These are phyloP conservation scores for Hordeum marinum DNA, from an alignment of 176 grass and related monocot genomes.

Conservation along the genomic window DNA sequence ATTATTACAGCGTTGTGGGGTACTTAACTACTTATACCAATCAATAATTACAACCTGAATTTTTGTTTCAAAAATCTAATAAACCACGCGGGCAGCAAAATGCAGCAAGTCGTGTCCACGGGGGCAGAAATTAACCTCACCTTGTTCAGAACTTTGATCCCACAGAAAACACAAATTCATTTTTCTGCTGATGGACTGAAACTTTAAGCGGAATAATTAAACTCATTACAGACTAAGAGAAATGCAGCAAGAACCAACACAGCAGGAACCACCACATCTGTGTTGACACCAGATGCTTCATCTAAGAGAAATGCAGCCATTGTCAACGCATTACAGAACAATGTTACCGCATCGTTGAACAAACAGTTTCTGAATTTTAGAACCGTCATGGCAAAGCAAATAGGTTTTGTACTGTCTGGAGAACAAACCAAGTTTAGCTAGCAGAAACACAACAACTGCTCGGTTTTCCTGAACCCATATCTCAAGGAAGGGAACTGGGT, in stretches of 20 bases:
- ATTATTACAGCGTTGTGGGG: too few species aligned
- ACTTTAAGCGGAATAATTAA: not conserved
- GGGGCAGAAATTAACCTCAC: too few species aligned
- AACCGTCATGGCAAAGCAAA: not conserved
- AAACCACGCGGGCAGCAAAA: too few species aligned
- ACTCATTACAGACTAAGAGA: not conserved
- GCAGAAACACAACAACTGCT: not conserved
- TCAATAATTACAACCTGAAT: too few species aligned
- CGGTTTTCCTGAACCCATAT: not conserved
- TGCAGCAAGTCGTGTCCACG: too few species aligned
- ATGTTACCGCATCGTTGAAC: not conserved
- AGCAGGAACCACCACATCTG: too few species aligned
- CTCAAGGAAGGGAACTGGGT: not conserved
- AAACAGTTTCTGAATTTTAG: not conserved
- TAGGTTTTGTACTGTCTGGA: not conserved
- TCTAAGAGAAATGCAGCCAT: too few species aligned
- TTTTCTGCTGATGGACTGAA: not conserved
- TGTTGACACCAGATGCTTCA: too few species aligned
- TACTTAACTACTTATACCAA: too few species aligned
- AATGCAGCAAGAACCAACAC: not conserved
- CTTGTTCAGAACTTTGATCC: too few species aligned
- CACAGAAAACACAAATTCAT: too few species aligned
- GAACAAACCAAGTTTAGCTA: not conserved
- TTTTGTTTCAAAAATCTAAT: too few species aligned
- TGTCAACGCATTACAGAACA: not conserved